Evolutionary conservation across 805 yeast species (phyloP), one percentile per base, ranked within the genome.

Genomic region (Starmera quercuum): DNA sequence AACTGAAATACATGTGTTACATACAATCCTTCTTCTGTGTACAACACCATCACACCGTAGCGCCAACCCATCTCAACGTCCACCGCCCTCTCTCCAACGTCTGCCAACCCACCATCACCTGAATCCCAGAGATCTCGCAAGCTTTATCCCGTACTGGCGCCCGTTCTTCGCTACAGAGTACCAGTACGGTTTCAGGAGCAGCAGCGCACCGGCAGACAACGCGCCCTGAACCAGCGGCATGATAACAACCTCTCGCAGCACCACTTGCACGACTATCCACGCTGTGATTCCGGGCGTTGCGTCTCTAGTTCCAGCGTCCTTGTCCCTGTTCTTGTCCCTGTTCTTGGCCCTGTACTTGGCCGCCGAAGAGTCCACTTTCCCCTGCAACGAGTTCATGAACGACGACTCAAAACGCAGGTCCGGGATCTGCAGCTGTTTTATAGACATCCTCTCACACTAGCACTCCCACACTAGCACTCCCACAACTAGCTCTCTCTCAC

Each of bases 401-500:
- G 82, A 61, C 36, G 76, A 69, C 46, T 78, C 84, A 45, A 78
- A 80, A 29, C 90, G 61, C 17, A 81, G 56, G 45, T 82, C 90
- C 1, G 88, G 88, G 3, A 51, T 38, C 17, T 46, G 46, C 20
- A 68, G 42, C 9, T 24, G 15, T 25, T 13, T 38, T n/a, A n/a
- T n/a, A n/a, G n/a, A n/a, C n/a, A n/a, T n/a, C n/a, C n/a, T n/a
- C n/a, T n/a, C n/a, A n/a, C n/a, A n/a, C n/a, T n/a, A n/a, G n/a
- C n/a, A n/a, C n/a, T n/a, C n/a, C n/a, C n/a, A n/a, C n/a, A n/a
- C n/a, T n/a, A n/a, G n/a, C n/a, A n/a, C n/a, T n/a, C n/a, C n/a
- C n/a, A n/a, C n/a, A n/a, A n/a, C n/a, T n/a, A n/a, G n/a, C n/a
- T n/a, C n/a, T n/a, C n/a, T n/a, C n/a, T n/a, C n/a, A n/a, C n/a